Evolutionary conservation across 192 early-diverging fungal genomes (phyloP), one percentile per base, ranked within the genome.

Genomic region (Coemansia sp.): DNA sequence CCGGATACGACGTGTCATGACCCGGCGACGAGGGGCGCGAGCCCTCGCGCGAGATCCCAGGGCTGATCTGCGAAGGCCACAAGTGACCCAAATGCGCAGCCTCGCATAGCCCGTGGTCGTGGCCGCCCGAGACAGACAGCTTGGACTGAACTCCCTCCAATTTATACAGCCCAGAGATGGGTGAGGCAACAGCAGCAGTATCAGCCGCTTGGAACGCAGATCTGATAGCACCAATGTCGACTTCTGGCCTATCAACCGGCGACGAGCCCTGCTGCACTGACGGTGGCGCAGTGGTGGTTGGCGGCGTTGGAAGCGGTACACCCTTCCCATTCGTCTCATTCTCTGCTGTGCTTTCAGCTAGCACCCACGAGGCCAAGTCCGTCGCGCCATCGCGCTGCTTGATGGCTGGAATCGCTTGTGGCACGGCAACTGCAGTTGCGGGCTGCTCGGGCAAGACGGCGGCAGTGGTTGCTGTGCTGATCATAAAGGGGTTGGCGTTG

Each of bases 61-160:
- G 80, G 53, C 80, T 82, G 50, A 82, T 82, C 66, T 82, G 80
- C 37, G 80, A 82, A 38, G 80, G 80, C 80, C 80, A 82, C 46
- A 82, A 62, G 38, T 82, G 80, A 31, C 68, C 80, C 29, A 38
- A 19, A 32, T 80, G 68, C 3, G 14, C 62, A 14, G 32, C 62
- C 27, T 72, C 59, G 64, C 70, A 70, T 38, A 12, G 17, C 9
- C 59, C 59, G 62, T 76, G 69, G 11, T 77, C 80, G 45, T 82
- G 80, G 19, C 80, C 80, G 63, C 80, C 80, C 15, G 63, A 63
- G 29, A 82, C 75, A 4, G 80, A 82, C 5, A 82, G 69, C 44
- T 63, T 68, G n/a, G 80, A 82, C 21, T 38, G 59, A 21, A 74
- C 75, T 59, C 75, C 80, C 66, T 68, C 37, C 59, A 61, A 4